Percentiles rank a stretch among this genome's conserved stretches.
Conservation (phyloP, 768 basidiomycete species). For the Pleurotus giganteus region DNA sequence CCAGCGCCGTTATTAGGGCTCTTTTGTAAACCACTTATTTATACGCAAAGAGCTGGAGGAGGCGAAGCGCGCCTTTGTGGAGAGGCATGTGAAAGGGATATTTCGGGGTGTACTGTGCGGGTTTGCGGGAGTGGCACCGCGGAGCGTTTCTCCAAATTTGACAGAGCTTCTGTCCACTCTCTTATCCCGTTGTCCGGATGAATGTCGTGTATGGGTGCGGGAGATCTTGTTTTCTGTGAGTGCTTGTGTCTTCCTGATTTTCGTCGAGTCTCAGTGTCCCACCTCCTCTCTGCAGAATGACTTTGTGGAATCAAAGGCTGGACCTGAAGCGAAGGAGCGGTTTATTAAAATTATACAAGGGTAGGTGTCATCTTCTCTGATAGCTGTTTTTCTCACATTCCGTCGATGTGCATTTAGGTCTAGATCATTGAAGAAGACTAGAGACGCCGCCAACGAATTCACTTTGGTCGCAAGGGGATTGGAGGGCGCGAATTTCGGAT, state of each 20-base stretch:
- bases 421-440: conserved; percentile 66
- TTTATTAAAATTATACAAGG: conserved; percentile 71
- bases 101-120: conserved; percentile 74
- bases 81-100: conserved; percentile 60
- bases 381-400: neutral
- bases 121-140: conserved; percentile 81
- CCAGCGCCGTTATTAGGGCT: conserved; percentile 38
- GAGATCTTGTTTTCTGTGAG: conserved; percentile 67
- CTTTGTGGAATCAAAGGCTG: conserved; percentile 74
- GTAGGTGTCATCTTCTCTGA: conserved; percentile 33
- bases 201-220: conserved; percentile 59
- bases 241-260: neutral
- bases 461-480: conserved; percentile 80
- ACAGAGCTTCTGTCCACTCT: conserved; percentile 78
- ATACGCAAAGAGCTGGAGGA: conserved; percentile 58
- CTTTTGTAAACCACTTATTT: conserved; percentile 66
- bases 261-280: neutral
- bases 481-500: conserved; percentile 85
- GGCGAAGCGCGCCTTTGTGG: conserved; percentile 39
- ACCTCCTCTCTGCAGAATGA: conserved; percentile 46
- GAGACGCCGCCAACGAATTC: conserved; percentile 87
- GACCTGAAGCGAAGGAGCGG: conserved; percentile 70
- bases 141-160: conserved; percentile 80
- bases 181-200: conserved; percentile 45
- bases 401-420: conserved; percentile 41